phyloP scores from a whole-genome alignment of 2,329 filamentous ascomycete genomes.

The Neobulgaria alba region DNA sequence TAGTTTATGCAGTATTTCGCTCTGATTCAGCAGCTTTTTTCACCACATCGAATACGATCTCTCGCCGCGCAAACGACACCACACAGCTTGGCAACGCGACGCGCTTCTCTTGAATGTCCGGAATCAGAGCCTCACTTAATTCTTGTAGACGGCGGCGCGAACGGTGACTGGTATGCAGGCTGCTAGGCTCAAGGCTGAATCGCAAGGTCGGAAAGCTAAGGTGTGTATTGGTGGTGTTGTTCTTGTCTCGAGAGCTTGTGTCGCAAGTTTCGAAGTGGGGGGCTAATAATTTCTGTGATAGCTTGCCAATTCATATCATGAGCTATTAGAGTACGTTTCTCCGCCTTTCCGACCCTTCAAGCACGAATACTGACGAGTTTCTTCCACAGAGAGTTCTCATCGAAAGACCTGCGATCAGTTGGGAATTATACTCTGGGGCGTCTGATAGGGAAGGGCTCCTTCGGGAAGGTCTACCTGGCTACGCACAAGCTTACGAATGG shows the following conservation, averaged over 20 bases:
- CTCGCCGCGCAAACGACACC: not conserved
- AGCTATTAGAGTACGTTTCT: slow-evolving; percentile 77
- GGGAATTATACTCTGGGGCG: slow-evolving; percentile 90
- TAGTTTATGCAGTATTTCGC: not conserved
- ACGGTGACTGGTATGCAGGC: slow-evolving; percentile 34
- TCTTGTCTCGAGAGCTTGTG: slow-evolving; percentile 6
- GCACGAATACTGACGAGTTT: slow-evolving; percentile 18
- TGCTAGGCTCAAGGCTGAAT: slow-evolving; percentile 48
- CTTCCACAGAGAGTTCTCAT: slow-evolving; percentile 73
- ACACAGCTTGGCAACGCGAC: too few species aligned
- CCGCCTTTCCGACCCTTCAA: not conserved
- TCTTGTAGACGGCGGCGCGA: slow-evolving; percentile 25
- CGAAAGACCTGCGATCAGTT: slow-evolving; percentile 81
- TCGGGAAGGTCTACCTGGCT: slow-evolving; percentile 96
- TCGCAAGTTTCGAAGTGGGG: not conserved
- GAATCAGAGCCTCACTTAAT: slow-evolving; percentile 20
- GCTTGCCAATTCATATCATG: slow-evolving; percentile 95
- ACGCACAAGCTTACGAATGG: slow-evolving; percentile 97
- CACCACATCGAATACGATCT: not conserved
- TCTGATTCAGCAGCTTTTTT: not conserved
- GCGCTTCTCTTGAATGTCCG: slow-evolving; percentile 24
- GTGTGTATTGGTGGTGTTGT: slow-evolving; percentile 25
- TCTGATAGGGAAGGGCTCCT: slow-evolving; percentile 93
- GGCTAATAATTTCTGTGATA: slow-evolving; percentile 37
- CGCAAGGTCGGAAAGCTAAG: slow-evolving; percentile 55